Base-by-base conservation (phyloP, 1,284 basidiomycete genomes). In the Gastroboletus turbinatus region DNA sequence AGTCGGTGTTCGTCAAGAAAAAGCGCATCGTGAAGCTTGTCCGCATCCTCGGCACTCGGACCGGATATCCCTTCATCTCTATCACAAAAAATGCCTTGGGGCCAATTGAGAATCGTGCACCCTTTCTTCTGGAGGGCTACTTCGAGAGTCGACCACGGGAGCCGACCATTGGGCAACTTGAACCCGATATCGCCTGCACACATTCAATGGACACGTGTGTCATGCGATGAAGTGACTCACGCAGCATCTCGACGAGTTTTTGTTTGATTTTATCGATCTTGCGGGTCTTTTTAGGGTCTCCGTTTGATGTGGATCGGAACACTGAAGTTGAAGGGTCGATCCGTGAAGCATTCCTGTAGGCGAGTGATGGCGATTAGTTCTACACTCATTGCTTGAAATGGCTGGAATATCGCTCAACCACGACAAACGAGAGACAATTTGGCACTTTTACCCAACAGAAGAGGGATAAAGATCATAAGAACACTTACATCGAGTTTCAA, bases 71-170 rank as follows among this genome's bases (percentile, higher is more conserved):
- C 25, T 25, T 25, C 25, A 25, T 25, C 25, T 25, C 25, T 25
- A 3, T 25, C 25, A 25, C 25, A 25, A 25, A 25, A 25, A 25
- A 25, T 3, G 25, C 29, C 29, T 29, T 29, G 29, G 9, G 10
- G 29, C 29, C 29, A 29, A 10, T 29, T 29, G 29, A 29, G 10
- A 10, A 29, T 29, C 10, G 2, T 29, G 10, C 11, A 29, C 29
- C 29, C 29, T 29, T 45, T 46, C 30, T 47, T 60, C 13, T 1
- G 1, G 1, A 64, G 8, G 13, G 33, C 35, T 0, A 8, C 25
- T n/a, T 55, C 46, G 3, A 64, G 46, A 3, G 52, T 63, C 2
- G 52, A 59, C 62, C 63, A 65, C 5, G 54, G 60, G 0, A 63
- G 57, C 5, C 53, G 46, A 44, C 48, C 38, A 0, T 50, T 47